Percentiles rank a stretch among this genome's conserved stretches.
Conservation (phyloP, 1,284 basidiomycete species). For the Irpex sp. region DNA sequence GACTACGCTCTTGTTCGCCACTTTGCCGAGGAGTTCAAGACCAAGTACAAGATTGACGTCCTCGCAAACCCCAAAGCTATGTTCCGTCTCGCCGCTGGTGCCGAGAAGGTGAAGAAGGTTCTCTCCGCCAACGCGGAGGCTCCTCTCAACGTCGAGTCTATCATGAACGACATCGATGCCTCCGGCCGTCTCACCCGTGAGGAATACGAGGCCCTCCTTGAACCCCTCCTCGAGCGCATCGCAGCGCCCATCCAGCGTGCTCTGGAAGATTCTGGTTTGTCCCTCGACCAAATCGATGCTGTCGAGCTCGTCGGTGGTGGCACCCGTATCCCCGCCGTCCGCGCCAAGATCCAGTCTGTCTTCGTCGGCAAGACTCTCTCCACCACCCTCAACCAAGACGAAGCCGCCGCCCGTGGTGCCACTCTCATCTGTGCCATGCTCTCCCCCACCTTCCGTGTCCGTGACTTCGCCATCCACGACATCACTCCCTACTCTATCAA, state of each 20-base stretch:
- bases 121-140: conserved; percentile 83
- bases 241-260: conserved; percentile 52
- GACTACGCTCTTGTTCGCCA: conserved; percentile 85
- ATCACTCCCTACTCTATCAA: conserved; percentile 84
- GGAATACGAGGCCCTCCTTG: conserved; percentile 55
- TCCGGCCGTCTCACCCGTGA: conserved; percentile 57
- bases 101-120: conserved; percentile 73
- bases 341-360: conserved; percentile 58
- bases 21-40: conserved; percentile 88
- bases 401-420: conserved; percentile 89
- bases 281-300: conserved; percentile 57
- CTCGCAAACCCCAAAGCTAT: conserved; percentile 84
- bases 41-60: conserved; percentile 95
- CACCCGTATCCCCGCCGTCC: conserved; percentile 68
- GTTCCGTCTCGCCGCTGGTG: conserved; percentile 84
- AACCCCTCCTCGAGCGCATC: conserved; percentile 51
- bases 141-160: conserved; percentile 86
- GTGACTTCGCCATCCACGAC: conserved; percentile 87
- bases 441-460: conserved; percentile 93
- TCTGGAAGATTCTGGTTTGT: conserved; percentile 53
- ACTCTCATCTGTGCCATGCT: conserved; percentile 94
- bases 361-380: conserved; percentile 72
- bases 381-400: conserved; percentile 93
- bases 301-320: conserved; percentile 70
- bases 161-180: conserved; percentile 87